phyloP scores from a whole-genome alignment of 2,329 filamentous ascomycete genomes.

The Trichophyton schoenleinii region DNA sequence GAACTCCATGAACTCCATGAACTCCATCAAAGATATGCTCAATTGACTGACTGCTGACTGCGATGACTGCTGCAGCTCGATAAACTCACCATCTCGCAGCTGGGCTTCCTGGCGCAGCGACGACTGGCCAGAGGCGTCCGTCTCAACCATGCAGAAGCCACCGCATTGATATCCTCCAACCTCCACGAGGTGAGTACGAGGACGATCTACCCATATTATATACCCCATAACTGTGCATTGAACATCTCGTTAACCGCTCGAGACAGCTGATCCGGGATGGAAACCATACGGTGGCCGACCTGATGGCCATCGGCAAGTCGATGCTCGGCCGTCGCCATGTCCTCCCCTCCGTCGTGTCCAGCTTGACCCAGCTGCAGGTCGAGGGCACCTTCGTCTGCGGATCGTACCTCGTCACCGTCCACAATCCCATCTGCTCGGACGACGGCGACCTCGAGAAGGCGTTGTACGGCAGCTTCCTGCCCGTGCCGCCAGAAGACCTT shows the following conservation, averaged over 20 bases:
- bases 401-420: conserved; percentile 88
- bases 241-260: too few species aligned
- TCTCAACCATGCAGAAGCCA: conserved; percentile 78
- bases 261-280: conserved; percentile 82
- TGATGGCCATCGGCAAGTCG: conserved; percentile 81
- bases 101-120: conserved; percentile 75
- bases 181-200: conserved; percentile 58
- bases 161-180: conserved; percentile 58
- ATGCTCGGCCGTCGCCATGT: conserved; percentile 93
- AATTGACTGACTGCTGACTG: not conserved
- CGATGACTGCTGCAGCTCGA: conserved; percentile 52
- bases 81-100: conserved; percentile 85
- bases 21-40: too few species aligned
- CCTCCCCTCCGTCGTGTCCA: conserved; percentile 64
- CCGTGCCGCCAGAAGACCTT: conserved; percentile 54
- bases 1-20: too few species aligned
- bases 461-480: conserved; percentile 82
- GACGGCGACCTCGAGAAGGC: conserved; percentile 79
- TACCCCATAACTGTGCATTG: too few species aligned
- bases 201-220: too few species aligned
- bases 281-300: conserved; percentile 76
- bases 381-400: conserved; percentile 87
- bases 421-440: conserved; percentile 74
- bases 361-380: conserved; percentile 74
- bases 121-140: conserved; percentile 77